Conservation (phyloP, 768 basidiomycete genomes). For the Trametes cingulata region DNA sequence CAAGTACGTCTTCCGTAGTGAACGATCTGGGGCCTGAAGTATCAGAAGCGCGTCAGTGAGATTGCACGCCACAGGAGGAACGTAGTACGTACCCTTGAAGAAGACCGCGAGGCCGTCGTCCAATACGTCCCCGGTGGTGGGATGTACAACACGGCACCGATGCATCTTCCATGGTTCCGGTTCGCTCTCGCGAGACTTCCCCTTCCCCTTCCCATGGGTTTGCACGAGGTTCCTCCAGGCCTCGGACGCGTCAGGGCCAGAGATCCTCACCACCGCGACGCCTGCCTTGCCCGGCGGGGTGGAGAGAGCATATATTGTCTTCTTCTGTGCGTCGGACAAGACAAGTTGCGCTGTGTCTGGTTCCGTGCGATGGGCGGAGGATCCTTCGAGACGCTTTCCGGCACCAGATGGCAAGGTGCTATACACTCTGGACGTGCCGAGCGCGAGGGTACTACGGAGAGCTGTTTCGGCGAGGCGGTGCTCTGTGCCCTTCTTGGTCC, state of each 20-base stretch:
- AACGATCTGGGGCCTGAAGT: constrained; percentile 64
- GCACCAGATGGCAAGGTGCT: background rate
- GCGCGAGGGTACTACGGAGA: background rate
- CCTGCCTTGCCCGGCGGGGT: constrained; percentile 87
- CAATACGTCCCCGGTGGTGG: constrained; percentile 56
- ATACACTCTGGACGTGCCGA: constrained; percentile 13
- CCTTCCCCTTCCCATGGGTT: constrained; percentile 22
- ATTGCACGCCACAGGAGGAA: too few species aligned
- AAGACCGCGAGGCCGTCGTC: constrained; percentile 84
- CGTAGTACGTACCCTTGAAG: constrained; percentile 60
- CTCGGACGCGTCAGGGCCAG: constrained; percentile 67
- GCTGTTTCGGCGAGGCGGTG: constrained; percentile 16
- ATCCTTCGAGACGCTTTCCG: background rate
- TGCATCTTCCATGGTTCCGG: constrained; percentile 71
- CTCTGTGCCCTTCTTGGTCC: constrained; percentile 1
- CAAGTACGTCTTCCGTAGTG: constrained; percentile 80
- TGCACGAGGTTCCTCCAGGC: constrained; percentile 67
- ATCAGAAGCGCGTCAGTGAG: background rate
- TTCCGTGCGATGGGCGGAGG: background rate
- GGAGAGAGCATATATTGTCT: constrained; percentile 85
- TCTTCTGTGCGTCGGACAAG: constrained; percentile 54
- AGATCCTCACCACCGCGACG: constrained; percentile 79
- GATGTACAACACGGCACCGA: constrained; percentile 68
- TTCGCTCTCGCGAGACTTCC: constrained; percentile 3
- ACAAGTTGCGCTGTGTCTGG: constrained; percentile 18